phyloP scores from a whole-genome alignment of 768 basidiomycete species.

The Leccinum subgranulosum region DNA sequence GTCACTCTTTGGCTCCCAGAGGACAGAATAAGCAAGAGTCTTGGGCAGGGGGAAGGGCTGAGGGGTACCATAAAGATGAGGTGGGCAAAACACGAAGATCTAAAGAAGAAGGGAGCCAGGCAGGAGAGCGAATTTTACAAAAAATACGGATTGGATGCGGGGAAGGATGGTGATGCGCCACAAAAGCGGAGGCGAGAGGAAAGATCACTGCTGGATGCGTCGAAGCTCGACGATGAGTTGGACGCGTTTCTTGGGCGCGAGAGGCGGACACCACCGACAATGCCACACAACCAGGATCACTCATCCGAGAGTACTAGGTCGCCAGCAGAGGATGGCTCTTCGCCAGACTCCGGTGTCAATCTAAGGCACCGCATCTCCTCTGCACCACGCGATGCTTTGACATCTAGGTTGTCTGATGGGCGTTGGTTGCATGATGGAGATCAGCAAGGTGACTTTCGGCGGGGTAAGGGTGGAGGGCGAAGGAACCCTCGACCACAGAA shows the following conservation, averaged over 20 bases:
- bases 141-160: constrained; percentile 64
- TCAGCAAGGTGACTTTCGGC: constrained; percentile 25
- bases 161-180: constrained; percentile 50
- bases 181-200: constrained; percentile 38
- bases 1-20: constrained; percentile 76
- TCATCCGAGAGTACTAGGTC: constrained; percentile 48
- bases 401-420: constrained; percentile 16
- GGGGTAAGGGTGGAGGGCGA: constrained; percentile 34
- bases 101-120: constrained; percentile 76
- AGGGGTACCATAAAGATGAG: constrained; percentile 69
- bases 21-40: constrained; percentile 66
- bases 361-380: constrained; percentile 47
- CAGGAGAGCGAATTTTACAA: constrained; percentile 75
- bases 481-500: constrained; percentile 44
- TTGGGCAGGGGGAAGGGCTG: constrained; percentile 67
- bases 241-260: constrained; percentile 63
- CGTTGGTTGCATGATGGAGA: constrained; percentile 22
- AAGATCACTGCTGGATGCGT: constrained; percentile 32
- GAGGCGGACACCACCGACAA: constrained; percentile 48
- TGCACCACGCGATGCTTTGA: constrained; percentile 25
- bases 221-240: constrained; percentile 61
- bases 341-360: constrained; percentile 38
- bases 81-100: constrained; percentile 68
- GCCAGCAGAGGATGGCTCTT: constrained; percentile 54
- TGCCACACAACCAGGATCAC: constrained; percentile 62